Base-by-base conservation (phyloP, 1,284 basidiomycete genomes). In the Cutaneotrichosporon spelunceum region DNA sequence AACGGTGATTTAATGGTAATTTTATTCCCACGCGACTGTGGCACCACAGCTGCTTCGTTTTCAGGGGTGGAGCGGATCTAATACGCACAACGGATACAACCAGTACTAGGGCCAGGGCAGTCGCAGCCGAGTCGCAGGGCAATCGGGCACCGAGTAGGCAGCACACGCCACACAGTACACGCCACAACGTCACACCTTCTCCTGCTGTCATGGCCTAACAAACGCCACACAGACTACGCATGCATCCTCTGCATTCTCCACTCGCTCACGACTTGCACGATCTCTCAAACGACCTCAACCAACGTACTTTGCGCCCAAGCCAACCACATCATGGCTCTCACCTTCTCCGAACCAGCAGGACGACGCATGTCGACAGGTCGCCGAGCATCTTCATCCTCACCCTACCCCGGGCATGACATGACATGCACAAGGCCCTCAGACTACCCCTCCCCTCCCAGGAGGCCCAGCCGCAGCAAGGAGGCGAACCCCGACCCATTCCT, bases 331-430 rank as follows among this genome's bases (percentile, higher is more conserved):
- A 66, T 66, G 64, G 53, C 64, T 4, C 58, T 66, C 23, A 58
- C 64, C 24, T 66, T 66, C 49, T 59, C 59, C 39, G 57, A 59
- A 50, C 57, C 57, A 7, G 39, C 59, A 21, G 56, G 56, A 10
- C 57, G 54, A 10, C 49, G 47, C 42, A 33, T 26, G 19, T 42
- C 27, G 21, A 33, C 29, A 0, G 54, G 54, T n/a, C 64, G 64
- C 16, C 61, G 61, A 10, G 49, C 39, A 21, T 59, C 56, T 23
- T 59, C 61, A 9, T 66, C 64, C 19, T 53, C 61, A 10, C 64
- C 61, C 23, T 57, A 45, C 56, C 64, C 59, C 14, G 59, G 45
- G 1, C 61, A 61, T n/a, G 48, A 57, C 23, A 61, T 62, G 57
- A 59, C 59, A 13, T 56, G 56, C 21, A 57, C 63, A 14, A 30